Base-by-base conservation (phyloP, 352 stramenopile species). In the Phytopythium mirpurense region DNA sequence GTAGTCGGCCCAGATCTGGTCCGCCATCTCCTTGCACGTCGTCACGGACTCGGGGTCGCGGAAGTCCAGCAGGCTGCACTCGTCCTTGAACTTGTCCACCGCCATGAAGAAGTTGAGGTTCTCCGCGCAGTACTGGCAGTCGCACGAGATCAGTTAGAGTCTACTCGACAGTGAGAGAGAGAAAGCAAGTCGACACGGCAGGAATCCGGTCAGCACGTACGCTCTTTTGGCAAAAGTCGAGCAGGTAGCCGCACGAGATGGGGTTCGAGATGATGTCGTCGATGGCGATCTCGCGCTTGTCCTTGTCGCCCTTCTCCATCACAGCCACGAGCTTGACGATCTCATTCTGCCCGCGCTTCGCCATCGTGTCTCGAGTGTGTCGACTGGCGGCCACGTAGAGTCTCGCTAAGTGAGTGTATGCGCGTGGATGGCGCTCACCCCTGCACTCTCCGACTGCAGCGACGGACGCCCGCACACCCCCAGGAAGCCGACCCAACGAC, bases 61-160 rank as follows among this genome's bases (percentile, higher is more conserved):
- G 59, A 93, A 90, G 56, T 90, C 78, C 23, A 90, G 64, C 24
- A 93, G 66, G 8, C 71, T 72, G 47, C 79, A 89, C 57, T 86
- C 74, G 50, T 93, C 82, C 54, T 93, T 90, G 66, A 90, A 90
- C 51, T 90, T 90, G 63, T 90, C 83, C 1, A 90, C 83, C 3
- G 83, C 83, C 83, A 93, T 90, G 65, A 93, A 89, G 63, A 93
- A 89, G 47, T 90, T 90, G 19, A 93, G 62, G 66, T 93, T 90
- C 66, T 90, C 80, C 6, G 83, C 83, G 37, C 80, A 90, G 46
- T 88, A 90, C 80, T 90, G 16, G 21, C 29, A 9, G 29, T 18
- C 11, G 23, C 19, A 14, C 57, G n/a, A 14, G 29, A 10, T 32
- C 29, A 9, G 29, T 32, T 32, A 32, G 29, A 10, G 5, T 9